Evolutionary conservation across 306 rosid species (phyloP).

Genomic region (Fagus crenata): DNA sequence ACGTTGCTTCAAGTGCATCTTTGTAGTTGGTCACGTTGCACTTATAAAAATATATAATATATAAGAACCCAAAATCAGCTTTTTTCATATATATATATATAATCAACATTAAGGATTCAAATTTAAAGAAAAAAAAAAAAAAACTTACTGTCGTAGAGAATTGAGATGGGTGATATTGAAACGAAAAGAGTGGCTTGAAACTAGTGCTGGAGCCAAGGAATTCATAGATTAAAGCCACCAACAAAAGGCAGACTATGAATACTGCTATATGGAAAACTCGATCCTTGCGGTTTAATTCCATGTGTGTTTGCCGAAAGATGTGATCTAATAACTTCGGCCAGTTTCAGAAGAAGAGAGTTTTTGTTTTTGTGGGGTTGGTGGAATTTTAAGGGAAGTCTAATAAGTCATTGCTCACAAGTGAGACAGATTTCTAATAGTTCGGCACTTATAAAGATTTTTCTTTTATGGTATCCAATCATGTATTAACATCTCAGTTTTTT

Average conservation of each 20-base stretch:
- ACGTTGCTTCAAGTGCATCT: slow-evolving; percentile 28
- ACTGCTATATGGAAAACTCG: neutral
- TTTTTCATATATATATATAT: neutral
- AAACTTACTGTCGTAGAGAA: neutral
- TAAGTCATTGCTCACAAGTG: too few relatives aligned
- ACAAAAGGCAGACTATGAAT: neutral
- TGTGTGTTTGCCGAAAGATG: neutral
- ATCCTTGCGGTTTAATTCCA: neutral
- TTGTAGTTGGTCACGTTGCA: neutral
- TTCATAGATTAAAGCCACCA: neutral
- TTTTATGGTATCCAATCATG: too few relatives aligned
- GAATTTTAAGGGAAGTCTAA: too few relatives aligned
- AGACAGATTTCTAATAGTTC: too few relatives aligned
- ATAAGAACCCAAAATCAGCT: too few relatives aligned
- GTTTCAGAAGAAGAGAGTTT: neutral
- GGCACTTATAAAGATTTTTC: too few relatives aligned
- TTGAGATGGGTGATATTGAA: neutral
- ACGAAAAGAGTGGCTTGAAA: neutral
- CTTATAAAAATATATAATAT: neutral
- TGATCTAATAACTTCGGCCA: neutral
- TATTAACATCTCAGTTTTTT: too few relatives aligned
- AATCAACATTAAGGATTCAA: neutral
- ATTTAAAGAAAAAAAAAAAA: neutral
- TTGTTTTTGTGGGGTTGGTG: neutral
- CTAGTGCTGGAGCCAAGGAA: neutral